These are phyloP conservation scores for Erucastrum elatum DNA, from an alignment of 345 rosid genomes.

Conservation along the genomic window DNA sequence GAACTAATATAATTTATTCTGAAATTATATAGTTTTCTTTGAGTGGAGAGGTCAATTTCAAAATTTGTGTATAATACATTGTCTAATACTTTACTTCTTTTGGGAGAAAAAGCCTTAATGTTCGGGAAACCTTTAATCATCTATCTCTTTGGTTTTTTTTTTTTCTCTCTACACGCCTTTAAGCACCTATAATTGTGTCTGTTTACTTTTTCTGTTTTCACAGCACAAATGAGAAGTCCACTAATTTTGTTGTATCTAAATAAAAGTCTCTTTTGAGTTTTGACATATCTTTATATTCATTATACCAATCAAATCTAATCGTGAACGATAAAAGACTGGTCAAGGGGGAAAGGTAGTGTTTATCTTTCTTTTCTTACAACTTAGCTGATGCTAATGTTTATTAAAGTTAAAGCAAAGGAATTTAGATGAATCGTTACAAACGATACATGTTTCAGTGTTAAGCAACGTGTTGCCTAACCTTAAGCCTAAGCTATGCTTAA, in stretches of 20 bases:
- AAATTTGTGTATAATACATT: constrained; percentile 14
- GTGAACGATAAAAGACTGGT: neutral
- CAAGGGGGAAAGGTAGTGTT: constrained; percentile 7
- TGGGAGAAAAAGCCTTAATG: constrained; percentile 38
- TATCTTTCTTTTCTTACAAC: constrained; percentile 9
- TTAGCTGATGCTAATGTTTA: constrained; percentile 2
- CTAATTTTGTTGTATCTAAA: neutral
- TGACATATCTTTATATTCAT: constrained; percentile 11
- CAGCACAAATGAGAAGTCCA: constrained; percentile 21
- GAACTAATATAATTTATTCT: neutral
- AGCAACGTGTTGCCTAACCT: constrained; percentile 16
- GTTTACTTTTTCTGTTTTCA: neutral
- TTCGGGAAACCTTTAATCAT: constrained; percentile 27
- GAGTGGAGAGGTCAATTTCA: constrained; percentile 24
- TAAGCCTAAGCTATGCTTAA: constrained; percentile 20
- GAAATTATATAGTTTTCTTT: neutral
- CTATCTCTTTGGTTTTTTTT: neutral
- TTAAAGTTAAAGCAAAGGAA: constrained; percentile 23
- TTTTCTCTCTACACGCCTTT: neutral
- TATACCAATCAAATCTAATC: neutral
- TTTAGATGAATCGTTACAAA: constrained; percentile 3
- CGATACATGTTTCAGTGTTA: constrained; percentile 13
- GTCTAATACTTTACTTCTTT: constrained; percentile 25
- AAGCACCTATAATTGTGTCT: constrained; percentile 15
- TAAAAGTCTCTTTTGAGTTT: constrained; percentile 9